phyloP scores from a whole-genome alignment of 1,284 basidiomycete genomes.

The Serendipita sp. region DNA sequence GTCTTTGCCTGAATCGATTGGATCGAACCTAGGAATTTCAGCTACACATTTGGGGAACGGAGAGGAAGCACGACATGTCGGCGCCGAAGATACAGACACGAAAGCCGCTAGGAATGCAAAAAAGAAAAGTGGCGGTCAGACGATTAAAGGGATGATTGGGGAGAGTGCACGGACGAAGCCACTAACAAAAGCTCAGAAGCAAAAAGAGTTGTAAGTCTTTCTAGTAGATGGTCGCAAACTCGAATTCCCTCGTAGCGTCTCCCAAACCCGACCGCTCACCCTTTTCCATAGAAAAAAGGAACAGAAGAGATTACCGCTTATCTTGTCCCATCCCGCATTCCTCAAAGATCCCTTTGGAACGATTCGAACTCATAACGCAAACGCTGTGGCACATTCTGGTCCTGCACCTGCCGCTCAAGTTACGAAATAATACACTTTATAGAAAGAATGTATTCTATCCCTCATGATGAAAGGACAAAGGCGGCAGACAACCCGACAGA shows the following conservation, averaged over 20 bases:
- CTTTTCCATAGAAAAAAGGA: not conserved
- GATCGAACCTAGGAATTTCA: not conserved
- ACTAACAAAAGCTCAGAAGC: not conserved
- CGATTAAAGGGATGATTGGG: not conserved
- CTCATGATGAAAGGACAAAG: not conserved
- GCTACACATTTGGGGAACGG: too few species aligned
- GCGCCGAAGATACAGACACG: not conserved
- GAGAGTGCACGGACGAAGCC: conserved; percentile 1
- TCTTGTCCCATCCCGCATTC: not conserved
- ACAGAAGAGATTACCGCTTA: not conserved
- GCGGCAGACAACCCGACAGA: not conserved
- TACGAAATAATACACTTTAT: not conserved
- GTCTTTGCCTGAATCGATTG: not conserved
- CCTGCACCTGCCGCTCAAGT: not conserved
- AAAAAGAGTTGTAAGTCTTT: not conserved
- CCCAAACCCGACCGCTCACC: not conserved
- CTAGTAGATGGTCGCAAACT: not conserved
- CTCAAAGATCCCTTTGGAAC: conserved; percentile 1
- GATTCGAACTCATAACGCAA: not conserved
- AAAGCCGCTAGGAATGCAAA: not conserved
- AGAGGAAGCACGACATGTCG: not conserved
- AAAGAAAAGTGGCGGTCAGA: not conserved
- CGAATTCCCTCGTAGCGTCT: not conserved
- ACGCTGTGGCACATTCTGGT: not conserved
- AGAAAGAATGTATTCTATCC: not conserved